These are phyloP conservation scores for Ophiostoma himal-ulmi DNA, from an alignment of 2,329 filamentous ascomycete species.

Conservation along the genomic window DNA sequence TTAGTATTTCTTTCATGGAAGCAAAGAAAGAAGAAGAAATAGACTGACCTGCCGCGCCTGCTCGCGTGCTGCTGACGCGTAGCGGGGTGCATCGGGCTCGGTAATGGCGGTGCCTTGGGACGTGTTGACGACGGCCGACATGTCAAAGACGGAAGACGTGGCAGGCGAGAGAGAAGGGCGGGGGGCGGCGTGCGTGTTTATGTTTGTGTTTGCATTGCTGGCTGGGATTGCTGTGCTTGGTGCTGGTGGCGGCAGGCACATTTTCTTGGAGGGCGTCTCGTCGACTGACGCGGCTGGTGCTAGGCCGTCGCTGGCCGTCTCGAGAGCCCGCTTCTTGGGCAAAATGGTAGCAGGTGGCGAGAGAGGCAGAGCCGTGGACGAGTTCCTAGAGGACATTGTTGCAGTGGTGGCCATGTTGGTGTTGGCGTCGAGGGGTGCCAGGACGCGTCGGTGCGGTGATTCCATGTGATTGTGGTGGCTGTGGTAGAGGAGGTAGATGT, in stretches of 20 bases:
- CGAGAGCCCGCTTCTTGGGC: constrained; percentile 16
- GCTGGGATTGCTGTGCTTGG: neutral
- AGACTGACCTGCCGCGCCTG: constrained; percentile 46
- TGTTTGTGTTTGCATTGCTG: constrained; percentile 25
- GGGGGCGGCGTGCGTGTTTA: neutral
- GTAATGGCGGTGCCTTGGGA: constrained; percentile 47
- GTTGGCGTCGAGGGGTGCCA: constrained; percentile 36
- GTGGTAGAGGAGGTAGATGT: neutral
- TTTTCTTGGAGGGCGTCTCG: constrained; percentile 12
- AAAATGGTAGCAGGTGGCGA: constrained; percentile 11
- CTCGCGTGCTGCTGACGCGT: constrained; percentile 33
- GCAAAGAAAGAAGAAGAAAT: too few species aligned
- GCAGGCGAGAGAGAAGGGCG: constrained; percentile 6
- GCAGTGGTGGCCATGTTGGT: neutral
- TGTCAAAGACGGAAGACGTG: constrained; percentile 47
- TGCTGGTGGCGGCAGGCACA: neutral
- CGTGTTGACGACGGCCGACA: constrained; percentile 39
- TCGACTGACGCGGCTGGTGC: constrained; percentile 1
- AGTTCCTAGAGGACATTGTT: neutral
- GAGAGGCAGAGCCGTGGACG: neutral
- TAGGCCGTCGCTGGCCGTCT: constrained; percentile 8
- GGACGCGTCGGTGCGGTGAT: constrained; percentile 38
- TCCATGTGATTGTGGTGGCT: neutral
- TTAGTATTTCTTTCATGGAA: neutral
- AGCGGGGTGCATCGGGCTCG: constrained; percentile 39